phyloP scores from a whole-genome alignment of 306 rosid species.

The Quercus alba region DNA sequence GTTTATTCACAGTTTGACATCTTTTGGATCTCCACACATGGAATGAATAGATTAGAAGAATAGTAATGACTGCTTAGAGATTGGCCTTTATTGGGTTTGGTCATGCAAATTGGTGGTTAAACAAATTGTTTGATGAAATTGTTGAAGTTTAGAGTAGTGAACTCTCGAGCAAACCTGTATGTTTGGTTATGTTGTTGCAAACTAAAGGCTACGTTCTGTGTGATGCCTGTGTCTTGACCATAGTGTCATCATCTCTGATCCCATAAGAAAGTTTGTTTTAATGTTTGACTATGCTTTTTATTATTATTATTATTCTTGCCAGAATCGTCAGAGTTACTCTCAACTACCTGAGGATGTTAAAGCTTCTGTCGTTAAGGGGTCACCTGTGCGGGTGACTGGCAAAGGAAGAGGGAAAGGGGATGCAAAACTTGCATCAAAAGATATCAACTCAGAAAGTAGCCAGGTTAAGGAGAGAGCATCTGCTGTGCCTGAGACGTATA shows the following conservation, averaged over 20 bases:
- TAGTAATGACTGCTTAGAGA: neutral
- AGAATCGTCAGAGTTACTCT: conserved; percentile 90
- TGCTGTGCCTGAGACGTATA: conserved; percentile 45
- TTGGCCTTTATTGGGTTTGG: too few species aligned
- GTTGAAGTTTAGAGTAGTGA: neutral
- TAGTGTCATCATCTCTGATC: conserved; percentile 1
- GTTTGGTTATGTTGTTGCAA: neutral
- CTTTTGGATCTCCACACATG: neutral
- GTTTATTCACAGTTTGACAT: neutral
- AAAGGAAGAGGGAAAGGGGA: conserved; percentile 72
- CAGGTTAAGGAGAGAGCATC: conserved; percentile 47
- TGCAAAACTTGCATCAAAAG: conserved; percentile 41
- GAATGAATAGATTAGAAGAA: neutral
- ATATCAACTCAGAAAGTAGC: conserved; percentile 33
- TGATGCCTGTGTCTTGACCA: neutral
- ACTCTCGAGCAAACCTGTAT: neutral
- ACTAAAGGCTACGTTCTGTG: neutral
- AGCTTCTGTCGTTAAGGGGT: conserved; percentile 53
- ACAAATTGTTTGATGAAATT: neutral
- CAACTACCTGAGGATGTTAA: conserved; percentile 62
- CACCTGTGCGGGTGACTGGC: conserved; percentile 44
- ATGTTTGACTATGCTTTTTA: neutral
- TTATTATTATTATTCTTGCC: conserved; percentile 11
- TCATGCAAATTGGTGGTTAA: neutral
- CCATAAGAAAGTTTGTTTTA: neutral